Conservation (phyloP, 495 filamentous ascomycete genomes). For the Lasiosphaeria miniovina region DNA sequence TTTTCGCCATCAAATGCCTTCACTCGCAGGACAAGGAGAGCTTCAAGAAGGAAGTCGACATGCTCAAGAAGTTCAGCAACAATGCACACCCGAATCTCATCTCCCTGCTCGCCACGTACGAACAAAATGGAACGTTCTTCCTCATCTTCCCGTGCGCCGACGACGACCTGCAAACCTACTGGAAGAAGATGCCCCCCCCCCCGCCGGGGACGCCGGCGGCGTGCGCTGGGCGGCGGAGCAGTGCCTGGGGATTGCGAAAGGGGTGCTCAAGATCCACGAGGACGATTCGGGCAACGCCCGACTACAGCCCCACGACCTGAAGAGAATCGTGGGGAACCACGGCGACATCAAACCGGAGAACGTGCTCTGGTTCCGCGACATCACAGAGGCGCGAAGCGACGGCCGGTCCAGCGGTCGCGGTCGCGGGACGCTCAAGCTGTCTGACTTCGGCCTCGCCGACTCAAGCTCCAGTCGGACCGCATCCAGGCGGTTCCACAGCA, state of each 20-base stretch:
- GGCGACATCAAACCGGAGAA: constrained; percentile 29
- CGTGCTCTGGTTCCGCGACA: constrained; percentile 21
- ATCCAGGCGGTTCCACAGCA: not conserved
- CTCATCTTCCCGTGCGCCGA: constrained; percentile 29
- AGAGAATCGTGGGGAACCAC: constrained; percentile 20
- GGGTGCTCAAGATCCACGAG: not conserved
- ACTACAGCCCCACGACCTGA: not conserved
- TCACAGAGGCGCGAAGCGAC: no score
- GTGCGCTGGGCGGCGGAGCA: not conserved
- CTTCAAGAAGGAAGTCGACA: constrained; percentile 23
- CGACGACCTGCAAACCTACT: constrained; percentile 18
- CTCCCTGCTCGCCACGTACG: constrained; percentile 23
- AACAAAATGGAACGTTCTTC: constrained; percentile 14
- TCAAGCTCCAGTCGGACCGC: constrained; percentile 1
- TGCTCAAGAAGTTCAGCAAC: constrained; percentile 21
- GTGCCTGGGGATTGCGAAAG: not conserved
- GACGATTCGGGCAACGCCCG: not conserved
- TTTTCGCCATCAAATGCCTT: constrained; percentile 20
- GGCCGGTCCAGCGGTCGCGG: not conserved
- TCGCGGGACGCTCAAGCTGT: constrained; percentile 13
- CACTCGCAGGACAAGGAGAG: constrained; percentile 12
- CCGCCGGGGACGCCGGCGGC: not conserved
- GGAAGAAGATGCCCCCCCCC: constrained; percentile 5
- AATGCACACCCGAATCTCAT: constrained; percentile 22
- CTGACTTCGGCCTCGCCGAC: constrained; percentile 24